Conservation (phyloP, 2,329 filamentous ascomycete species). For the Colletotrichum abscissum region DNA sequence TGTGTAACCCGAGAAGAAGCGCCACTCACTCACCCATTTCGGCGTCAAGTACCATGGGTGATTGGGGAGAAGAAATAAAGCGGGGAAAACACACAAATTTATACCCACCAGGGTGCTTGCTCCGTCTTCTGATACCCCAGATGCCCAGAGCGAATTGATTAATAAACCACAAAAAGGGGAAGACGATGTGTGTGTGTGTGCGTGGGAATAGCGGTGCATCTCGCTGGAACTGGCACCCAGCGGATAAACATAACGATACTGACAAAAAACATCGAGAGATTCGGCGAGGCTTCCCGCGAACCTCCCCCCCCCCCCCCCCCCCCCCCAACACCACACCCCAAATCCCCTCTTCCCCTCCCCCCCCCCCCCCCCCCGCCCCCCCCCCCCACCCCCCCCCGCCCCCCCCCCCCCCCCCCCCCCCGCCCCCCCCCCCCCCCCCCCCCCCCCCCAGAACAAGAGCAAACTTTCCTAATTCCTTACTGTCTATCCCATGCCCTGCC, state of each 20-base stretch:
- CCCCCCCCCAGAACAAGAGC: neutral
- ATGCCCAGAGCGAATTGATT: neutral
- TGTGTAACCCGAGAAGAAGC: neutral
- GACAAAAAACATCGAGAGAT: neutral
- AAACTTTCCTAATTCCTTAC: neutral
- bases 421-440: too few species aligned
- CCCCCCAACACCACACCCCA: too few species aligned
- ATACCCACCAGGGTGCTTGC: neutral
- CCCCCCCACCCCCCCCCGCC: too few species aligned
- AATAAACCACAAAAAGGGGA: neutral
- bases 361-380: too few species aligned
- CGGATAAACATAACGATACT: neutral
- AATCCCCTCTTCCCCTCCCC: too few species aligned
- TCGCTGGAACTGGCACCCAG: neutral
- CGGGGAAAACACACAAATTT: neutral
- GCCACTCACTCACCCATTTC: neutral
- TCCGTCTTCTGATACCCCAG: neutral
- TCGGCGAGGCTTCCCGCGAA: neutral
- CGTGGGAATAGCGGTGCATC: neutral
- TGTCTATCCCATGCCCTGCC: neutral
- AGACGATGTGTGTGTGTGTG: neutral
- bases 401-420: too few species aligned
- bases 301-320: too few species aligned
- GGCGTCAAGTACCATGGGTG: neutral
- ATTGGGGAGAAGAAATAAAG: neutral